Evolutionary conservation across 768 basidiomycete species (phyloP), one percentile per base, ranked within the genome.

Genomic region (Rhizopogon vesiculosus): DNA sequence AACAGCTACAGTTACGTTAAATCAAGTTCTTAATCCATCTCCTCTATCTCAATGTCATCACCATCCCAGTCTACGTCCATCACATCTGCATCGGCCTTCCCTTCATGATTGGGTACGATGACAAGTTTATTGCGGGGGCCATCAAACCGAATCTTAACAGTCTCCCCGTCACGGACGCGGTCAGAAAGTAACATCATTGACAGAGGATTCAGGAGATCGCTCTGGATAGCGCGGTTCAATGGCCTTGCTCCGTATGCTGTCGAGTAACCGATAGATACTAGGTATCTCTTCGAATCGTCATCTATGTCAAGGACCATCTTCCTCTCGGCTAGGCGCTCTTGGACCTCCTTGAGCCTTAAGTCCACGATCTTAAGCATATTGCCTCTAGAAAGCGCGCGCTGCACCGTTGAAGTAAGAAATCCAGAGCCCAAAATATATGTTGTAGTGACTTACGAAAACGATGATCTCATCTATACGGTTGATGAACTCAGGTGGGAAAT

Each of bases 401-500:
- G 71, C 46, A 73, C 56, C 49, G 54, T 42, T 38, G 41, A 41
- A 29, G 46, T 78, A 42, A 76, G 56, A 38, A 25, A 10, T n/a
- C 62, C 60, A 64, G 58, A 58, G 61, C 62, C 25, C 2, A 57
- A 55, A 33, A 61, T 45, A 8, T 25, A 35, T 16, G 57, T 7
- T 19, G 35, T 25, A 16, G 19, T 54, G 41, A 70, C 71, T 69
- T 61, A 75, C 74, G 67, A 79, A 95, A 59, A 95, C 82, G 60
- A 92, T 81, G 57, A 88, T 86, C 53, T 89, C 88, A 65, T 96
- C 93, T 41, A 96, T 83, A 58, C 93, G 84, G 71, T 95, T 95
- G 66, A 96, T 74, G 65, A 96, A 91, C 65, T 98, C 94, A 1
- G 94, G 94, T 40, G 91, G 90, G 78, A 96, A 97, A 68, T 93